Percentiles rank a stretch among this genome's conserved stretches.
Evolutionary conservation across 2,329 filamentous ascomycete species (phyloP).

Genomic region (Nannizziopsis barbatae): DNA sequence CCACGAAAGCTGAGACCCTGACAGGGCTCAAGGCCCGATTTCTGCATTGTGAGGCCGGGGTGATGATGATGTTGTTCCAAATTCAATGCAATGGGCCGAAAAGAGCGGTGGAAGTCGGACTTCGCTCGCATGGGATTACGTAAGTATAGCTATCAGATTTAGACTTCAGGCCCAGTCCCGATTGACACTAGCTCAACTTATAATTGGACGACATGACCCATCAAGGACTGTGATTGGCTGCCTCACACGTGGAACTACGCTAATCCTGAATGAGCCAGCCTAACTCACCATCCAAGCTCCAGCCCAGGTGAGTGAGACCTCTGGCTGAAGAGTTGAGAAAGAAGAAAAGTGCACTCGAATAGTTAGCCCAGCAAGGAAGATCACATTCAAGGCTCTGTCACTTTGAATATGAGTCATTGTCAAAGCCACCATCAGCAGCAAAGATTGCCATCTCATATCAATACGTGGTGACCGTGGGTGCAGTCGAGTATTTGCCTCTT

Average conservation of each 20-base stretch:
- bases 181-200: constrained; percentile 1
- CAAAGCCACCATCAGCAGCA: too few relatives aligned
- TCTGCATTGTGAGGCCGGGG: too few relatives aligned
- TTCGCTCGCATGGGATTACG: too few relatives aligned
- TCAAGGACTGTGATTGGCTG: constrained; percentile 11
- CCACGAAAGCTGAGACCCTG: constrained; percentile 6
- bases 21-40: not conserved
- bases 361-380: too few relatives aligned
- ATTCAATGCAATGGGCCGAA: not conserved
- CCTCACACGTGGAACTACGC: constrained; percentile 12
- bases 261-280: constrained; percentile 2
- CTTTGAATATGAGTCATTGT: too few relatives aligned
- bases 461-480: too few relatives aligned
- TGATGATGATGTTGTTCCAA: not conserved
- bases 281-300: not conserved
- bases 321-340: not conserved
- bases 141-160: too few relatives aligned
- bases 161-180: too few relatives aligned
- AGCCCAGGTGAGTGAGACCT: not conserved
- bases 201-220: constrained; percentile 8
- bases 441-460: too few relatives aligned
- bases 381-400: too few relatives aligned
- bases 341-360: too few relatives aligned
- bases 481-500: too few relatives aligned
- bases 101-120: not conserved